A percentile compares a stretch with the other conserved stretches of the same genome.
phyloP scores from a whole-genome alignment of 2,329 filamentous ascomycete genomes.

The Periconia sp. region DNA sequence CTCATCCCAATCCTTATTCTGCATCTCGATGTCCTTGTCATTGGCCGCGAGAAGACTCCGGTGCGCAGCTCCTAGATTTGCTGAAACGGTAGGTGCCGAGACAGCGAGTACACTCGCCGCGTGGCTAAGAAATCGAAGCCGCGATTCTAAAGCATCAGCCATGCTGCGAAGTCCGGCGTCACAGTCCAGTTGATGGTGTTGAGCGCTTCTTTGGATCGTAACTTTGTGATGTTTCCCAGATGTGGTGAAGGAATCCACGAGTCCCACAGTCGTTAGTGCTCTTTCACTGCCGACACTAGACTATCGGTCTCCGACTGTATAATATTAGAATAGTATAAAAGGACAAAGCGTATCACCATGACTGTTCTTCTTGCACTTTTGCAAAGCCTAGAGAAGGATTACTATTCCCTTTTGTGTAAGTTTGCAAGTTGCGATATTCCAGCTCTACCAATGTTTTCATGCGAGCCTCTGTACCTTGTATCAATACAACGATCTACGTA shows the following conservation, averaged over 20 bases:
- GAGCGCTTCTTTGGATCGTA: not conserved
- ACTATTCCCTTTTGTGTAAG: no score
- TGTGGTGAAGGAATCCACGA: not conserved
- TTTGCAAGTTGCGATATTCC: no score
- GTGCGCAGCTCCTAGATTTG: constrained; percentile 32
- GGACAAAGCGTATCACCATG: no score
- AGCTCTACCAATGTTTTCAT: no score
- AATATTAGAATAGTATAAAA: no score
- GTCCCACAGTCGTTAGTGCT: not conserved
- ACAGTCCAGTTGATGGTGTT: not conserved
- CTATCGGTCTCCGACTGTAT: no score
- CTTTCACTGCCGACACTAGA: no score
- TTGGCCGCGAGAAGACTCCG: constrained; percentile 25
- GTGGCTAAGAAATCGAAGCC: constrained; percentile 36
- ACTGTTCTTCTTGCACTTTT: no score
- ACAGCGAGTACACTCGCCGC: constrained; percentile 35
- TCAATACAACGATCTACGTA: no score
- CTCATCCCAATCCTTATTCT: constrained; percentile 32
- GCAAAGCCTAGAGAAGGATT: no score
- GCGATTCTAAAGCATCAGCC: constrained; percentile 22
- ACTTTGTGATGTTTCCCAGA: not conserved
- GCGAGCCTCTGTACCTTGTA: no score
- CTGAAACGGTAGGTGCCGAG: constrained; percentile 36
- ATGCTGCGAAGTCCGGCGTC: constrained; percentile 13
- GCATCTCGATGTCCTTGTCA: constrained; percentile 26